These are phyloP conservation scores for Paratinospora sagittata DNA, from an alignment of 164 flowering plant species.

Conservation along the genomic window DNA sequence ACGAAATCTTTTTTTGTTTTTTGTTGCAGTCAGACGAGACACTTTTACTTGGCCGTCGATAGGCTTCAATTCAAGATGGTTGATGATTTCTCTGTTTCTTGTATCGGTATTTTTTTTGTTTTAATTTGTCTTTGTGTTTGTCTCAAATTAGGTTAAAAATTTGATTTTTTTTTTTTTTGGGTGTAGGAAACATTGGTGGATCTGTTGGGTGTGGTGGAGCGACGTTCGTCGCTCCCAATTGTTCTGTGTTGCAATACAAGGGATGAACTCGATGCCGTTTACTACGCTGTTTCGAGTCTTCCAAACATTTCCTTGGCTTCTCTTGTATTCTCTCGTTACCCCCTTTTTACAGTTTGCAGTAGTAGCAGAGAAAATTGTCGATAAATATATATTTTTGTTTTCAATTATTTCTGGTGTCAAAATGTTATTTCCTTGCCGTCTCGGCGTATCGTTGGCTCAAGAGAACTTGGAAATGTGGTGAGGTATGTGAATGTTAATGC, in stretches of 20 bases:
- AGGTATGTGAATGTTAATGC: too few species aligned
- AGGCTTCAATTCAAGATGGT: conserved; percentile 81
- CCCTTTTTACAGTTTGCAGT: too few species aligned
- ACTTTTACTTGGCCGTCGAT: conserved; percentile 90
- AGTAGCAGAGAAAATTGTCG: too few species aligned
- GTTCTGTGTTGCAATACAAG: conserved; percentile 89
- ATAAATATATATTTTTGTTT: too few species aligned
- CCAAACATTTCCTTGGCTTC: conserved; percentile 51
- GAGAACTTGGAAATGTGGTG: too few species aligned
- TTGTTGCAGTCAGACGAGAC: conserved; percentile 55
- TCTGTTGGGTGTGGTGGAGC: conserved; percentile 63
- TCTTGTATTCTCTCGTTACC: conserved; percentile 36
- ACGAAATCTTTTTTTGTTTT: not conserved
- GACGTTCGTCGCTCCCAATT: conserved; percentile 56
- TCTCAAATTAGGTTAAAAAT: not conserved
- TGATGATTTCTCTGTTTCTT: conserved; percentile 3
- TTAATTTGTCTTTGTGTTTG: not conserved
- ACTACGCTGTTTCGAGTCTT: conserved; percentile 59
- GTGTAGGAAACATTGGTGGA: conserved; percentile 87
- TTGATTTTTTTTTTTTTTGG: conserved; percentile 29
- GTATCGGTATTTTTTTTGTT: not conserved
- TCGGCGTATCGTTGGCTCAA: too few species aligned
- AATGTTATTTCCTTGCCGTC: too few species aligned
- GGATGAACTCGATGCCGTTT: conserved; percentile 91
- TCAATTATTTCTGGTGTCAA: too few species aligned